phyloP scores from a whole-genome alignment of 768 basidiomycete genomes.

The Hericium alpestre region DNA sequence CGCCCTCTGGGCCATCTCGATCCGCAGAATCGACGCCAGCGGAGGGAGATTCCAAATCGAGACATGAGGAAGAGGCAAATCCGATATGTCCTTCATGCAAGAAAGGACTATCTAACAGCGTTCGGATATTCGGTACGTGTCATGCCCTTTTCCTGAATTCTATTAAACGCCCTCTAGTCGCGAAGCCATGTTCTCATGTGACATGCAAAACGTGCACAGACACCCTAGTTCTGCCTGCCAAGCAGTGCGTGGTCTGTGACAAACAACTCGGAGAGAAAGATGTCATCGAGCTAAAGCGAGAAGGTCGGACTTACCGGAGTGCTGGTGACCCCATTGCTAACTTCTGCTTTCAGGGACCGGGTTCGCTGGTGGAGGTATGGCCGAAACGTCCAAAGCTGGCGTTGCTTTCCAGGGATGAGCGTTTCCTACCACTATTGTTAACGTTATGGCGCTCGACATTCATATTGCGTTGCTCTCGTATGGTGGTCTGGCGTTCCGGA shows the following conservation, averaged over 20 bases:
- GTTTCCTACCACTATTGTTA: neutral
- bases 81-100: conserved; percentile 86
- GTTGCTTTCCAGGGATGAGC: conserved; percentile 75
- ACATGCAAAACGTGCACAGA: conserved; percentile 88
- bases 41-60: conserved; percentile 24
- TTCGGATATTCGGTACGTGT: conserved; percentile 54
- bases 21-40: conserved; percentile 26
- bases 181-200: conserved; percentile 85
- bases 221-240: conserved; percentile 65
- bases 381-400: conserved; percentile 74
- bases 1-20: conserved; percentile 22
- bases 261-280: conserved; percentile 52
- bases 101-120: conserved; percentile 70
- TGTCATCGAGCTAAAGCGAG: conserved; percentile 75
- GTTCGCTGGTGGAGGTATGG: conserved; percentile 88
- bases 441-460: no score
- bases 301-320: conserved; percentile 44
- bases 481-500: no score
- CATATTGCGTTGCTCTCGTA: no score
- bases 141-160: neutral
- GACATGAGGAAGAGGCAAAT: conserved; percentile 43
- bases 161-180: conserved; percentile 33
- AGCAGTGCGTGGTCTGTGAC: conserved; percentile 86
- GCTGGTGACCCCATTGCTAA: neutral
- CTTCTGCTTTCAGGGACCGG: conserved; percentile 56